Conservation (phyloP, 345 rosid species). For the Syzygium oleosum region DNA sequence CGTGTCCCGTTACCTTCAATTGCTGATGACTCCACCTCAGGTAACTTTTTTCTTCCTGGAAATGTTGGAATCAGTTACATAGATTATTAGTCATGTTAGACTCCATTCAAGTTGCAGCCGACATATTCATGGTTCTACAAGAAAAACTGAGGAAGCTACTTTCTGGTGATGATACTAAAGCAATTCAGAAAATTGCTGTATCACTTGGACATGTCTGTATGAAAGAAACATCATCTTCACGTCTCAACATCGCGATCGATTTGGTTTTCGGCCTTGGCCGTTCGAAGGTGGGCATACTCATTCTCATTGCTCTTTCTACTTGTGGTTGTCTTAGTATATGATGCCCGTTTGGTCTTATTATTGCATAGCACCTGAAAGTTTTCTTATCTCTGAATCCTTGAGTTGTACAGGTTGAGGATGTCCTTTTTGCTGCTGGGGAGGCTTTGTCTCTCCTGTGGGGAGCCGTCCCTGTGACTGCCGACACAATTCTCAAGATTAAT, state of each 20-base stretch:
- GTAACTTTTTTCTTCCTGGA: too few relatives aligned
- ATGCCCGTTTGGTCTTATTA: background rate
- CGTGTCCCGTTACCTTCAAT: too few relatives aligned
- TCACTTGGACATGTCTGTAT: conserved; percentile 80
- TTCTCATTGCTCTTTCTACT: background rate
- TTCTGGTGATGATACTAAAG: too few relatives aligned
- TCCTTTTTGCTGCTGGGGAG: conserved; percentile 92
- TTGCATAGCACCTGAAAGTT: background rate
- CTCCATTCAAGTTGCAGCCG: too few relatives aligned
- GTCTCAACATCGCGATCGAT: conserved; percentile 49
- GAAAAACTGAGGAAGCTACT: too few relatives aligned
- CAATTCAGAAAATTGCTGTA: conserved; percentile 62
- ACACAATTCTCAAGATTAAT: conserved; percentile 74
- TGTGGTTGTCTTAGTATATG: background rate
- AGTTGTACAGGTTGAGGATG: conserved; percentile 78
- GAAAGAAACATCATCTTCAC: conserved; percentile 55
- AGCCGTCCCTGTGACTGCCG: conserved; percentile 70
- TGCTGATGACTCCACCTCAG: too few relatives aligned
- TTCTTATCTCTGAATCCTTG: conserved; percentile 5
- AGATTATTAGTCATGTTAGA: too few relatives aligned
- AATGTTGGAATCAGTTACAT: too few relatives aligned
- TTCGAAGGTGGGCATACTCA: conserved; percentile 48
- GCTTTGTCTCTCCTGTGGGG: conserved; percentile 92
- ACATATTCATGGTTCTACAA: too few relatives aligned
- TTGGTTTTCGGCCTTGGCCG: conserved; percentile 73